Evolutionary conservation across 257 asterid genomes (phyloP).

Genomic region (Fraxinus cuspidata): DNA sequence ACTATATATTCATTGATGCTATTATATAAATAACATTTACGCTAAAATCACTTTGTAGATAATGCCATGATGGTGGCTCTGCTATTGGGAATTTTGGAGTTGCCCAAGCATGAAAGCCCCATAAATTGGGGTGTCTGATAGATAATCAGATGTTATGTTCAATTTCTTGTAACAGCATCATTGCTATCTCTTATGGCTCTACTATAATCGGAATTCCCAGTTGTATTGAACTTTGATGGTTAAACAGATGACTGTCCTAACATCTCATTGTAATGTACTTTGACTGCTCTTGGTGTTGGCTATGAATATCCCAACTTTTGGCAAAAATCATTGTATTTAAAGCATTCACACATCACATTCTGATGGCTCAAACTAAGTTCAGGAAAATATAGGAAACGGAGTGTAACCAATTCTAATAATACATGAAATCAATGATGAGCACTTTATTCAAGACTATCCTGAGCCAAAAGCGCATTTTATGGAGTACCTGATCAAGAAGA

Average conservation of each 20-base stretch:
- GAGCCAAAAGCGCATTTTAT: background rate
- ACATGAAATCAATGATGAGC: background rate
- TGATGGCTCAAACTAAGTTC: conserved; percentile 8
- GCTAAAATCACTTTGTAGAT: conserved; percentile 15
- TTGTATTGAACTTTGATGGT: background rate
- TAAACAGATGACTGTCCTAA: background rate
- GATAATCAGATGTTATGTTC: conserved; percentile 3
- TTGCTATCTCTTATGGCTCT: background rate
- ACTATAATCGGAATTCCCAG: background rate
- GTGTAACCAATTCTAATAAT: background rate
- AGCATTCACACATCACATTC: background rate
- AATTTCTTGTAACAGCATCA: background rate
- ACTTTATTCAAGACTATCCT: background rate
- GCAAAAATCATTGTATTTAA: background rate
- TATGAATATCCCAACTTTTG: background rate
- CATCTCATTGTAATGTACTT: background rate
- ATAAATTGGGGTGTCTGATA: background rate
- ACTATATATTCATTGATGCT: background rate
- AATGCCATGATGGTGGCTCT: background rate
- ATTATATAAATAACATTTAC: conserved; percentile 1
- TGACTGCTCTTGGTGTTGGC: background rate
- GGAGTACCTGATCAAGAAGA: conserved; percentile 3
- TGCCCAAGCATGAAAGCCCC: conserved; percentile 13
- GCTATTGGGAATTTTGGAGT: background rate
- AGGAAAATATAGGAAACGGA: background rate